A percentile compares a stretch with the other conserved stretches of the same genome.
Evolutionary conservation across 108 stramenopile genomes (phyloP).

Genomic region (Skeletonema potamos): DNA sequence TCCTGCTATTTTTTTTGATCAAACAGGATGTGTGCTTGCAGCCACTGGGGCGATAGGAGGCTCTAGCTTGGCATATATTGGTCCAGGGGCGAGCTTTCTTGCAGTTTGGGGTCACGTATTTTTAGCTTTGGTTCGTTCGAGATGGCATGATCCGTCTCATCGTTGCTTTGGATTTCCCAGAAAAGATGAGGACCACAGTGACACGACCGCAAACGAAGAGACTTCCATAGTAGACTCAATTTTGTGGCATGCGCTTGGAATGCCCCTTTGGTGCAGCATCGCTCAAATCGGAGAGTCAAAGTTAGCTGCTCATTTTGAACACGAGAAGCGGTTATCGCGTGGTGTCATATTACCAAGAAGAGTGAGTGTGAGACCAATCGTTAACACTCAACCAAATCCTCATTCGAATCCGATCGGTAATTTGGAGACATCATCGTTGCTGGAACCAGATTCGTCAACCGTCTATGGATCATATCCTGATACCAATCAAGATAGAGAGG

Average conservation of each 20-base stretch:
- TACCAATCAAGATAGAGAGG: not conserved
- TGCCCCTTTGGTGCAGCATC: constrained; percentile 72
- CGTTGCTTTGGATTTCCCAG: constrained; percentile 11
- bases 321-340: constrained; percentile 62
- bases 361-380: constrained; percentile 3
- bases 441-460: not conserved
- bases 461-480: not conserved
- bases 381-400: not conserved
- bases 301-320: constrained; percentile 47
- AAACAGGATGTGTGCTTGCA: constrained; percentile 36
- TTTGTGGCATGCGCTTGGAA: constrained; percentile 23
- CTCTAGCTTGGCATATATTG: constrained; percentile 38
- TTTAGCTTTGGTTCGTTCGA: constrained; percentile 8
- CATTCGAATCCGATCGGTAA: not conserved
- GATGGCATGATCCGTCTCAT: constrained; percentile 23
- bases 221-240: constrained; percentile 4
- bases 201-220: not conserved
- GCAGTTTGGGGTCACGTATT: constrained; percentile 34
- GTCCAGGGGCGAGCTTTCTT: constrained; percentile 35
- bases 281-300: constrained; percentile 54
- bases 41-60: constrained; percentile 43
- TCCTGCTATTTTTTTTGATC: constrained; percentile 25
- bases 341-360: constrained; percentile 22
- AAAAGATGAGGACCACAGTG: not conserved
- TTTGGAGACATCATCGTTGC: not conserved